Percentiles rank a stretch among this genome's conserved stretches.
These are phyloP conservation scores for Hypoxylon intermedium DNA, from an alignment of 495 filamentous ascomycete species.

Conservation along the genomic window DNA sequence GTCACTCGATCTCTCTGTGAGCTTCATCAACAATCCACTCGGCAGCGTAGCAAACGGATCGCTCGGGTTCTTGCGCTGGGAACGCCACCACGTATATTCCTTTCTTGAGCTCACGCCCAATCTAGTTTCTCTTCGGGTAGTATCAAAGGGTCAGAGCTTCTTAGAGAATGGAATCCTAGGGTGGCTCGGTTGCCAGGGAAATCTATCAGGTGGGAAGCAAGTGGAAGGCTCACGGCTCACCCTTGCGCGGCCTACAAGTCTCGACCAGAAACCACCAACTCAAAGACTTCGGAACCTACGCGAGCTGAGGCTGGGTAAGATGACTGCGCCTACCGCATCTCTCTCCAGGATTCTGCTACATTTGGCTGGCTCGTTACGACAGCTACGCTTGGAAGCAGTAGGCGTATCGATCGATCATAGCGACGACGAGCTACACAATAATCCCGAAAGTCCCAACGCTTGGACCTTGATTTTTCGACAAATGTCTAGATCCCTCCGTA, in stretches of 20 bases:
- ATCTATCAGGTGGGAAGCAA: constrained; percentile 12
- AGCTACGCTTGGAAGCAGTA: constrained; percentile 15
- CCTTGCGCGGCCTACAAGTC: neutral
- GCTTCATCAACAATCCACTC: constrained; percentile 30
- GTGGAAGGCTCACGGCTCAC: neutral
- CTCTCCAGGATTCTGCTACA: constrained; percentile 22
- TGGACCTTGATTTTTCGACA: constrained; percentile 31
- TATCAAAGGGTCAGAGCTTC: constrained; percentile 22
- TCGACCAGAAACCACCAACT: neutral
- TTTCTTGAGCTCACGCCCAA: constrained; percentile 36
- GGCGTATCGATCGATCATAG: constrained; percentile 13
- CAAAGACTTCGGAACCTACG: constrained; percentile 15
- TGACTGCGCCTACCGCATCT: constrained; percentile 20
- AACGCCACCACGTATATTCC: constrained; percentile 34
- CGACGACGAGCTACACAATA: constrained; percentile 37
- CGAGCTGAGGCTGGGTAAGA: constrained; percentile 27
- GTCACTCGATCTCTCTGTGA: constrained; percentile 34
- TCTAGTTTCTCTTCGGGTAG: constrained; percentile 25
- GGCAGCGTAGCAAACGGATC: constrained; percentile 28
- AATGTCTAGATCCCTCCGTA: constrained; percentile 13
- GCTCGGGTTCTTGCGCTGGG: constrained; percentile 28
- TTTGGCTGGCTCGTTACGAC: constrained; percentile 24
- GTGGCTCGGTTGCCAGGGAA: constrained; percentile 26
- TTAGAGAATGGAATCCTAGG: constrained; percentile 28
- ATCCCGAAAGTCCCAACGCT: constrained; percentile 30